Base-by-base conservation (phyloP, 2,329 filamentous ascomycete genomes). In the Pseudogymnoascus sp. region DNA sequence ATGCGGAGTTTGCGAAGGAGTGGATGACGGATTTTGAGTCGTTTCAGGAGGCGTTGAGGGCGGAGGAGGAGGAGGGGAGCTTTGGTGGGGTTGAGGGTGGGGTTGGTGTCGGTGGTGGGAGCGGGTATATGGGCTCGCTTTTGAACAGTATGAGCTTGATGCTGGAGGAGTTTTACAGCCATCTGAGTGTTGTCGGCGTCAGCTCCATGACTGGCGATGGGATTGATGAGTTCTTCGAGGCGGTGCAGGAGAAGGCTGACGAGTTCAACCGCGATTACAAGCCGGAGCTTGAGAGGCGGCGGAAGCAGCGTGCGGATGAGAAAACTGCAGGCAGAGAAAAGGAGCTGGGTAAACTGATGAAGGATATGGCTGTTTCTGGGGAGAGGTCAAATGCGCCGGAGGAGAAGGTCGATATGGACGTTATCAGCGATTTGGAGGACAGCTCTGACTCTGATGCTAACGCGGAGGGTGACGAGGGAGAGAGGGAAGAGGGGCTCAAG, bases 21-120 rank as follows among this genome's bases (percentile, higher is more conserved):
- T 99, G 96, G 95, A 99, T 99, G 95, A 96, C 93, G 5, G 93
- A 99, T 75, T 99, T 97, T 72, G 95, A 99, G 68, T 86, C 90
- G 0, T 99, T 99, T 78, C 95, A 97, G 74, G 85, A 85, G 14
- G 93, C 96, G 0, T 80, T 99, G 54, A 84, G 85, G 60, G 79
- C 84, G 26, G 95, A 97, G 72, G 91, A 97, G 74, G 86, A 89
- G 63, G 81, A 83, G 6, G 91, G 92, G 54, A 86, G 84, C 0
- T 89, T 92, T 71, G 90, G 89, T 11, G 86, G 88, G 12, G 81
- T 83, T 29, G 76, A 77, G 14, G 78, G 82, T 45, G 83, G 83
- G 6, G 74, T 82, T 64, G 57, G 57, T 26, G 36, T 60, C 16
- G 83, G 85, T 10, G 85, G 87, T 4, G 92, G 92, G 10, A 95